Conservation (phyloP, 2,329 filamentous ascomycete species). For the Chrysoporthe deuterocubensis region DNA sequence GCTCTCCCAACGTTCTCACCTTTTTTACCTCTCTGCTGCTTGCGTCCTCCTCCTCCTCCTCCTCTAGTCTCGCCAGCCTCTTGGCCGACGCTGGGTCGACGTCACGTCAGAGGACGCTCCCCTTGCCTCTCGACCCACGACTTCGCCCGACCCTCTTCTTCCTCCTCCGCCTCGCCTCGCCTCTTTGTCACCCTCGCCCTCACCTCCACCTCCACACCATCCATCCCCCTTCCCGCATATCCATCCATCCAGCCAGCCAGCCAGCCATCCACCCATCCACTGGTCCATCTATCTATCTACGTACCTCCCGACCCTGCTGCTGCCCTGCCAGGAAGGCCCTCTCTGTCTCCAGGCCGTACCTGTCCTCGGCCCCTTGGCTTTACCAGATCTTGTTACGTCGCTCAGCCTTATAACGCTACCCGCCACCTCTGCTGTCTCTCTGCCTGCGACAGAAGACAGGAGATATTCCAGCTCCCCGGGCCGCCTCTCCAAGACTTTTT, state of each 20-base stretch:
- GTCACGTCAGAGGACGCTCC: slow-evolving; percentile 26
- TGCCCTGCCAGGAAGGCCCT: neutral
- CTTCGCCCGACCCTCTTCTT: slow-evolving; percentile 5
- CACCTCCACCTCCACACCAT: neutral
- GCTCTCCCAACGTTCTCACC: slow-evolving; percentile 20
- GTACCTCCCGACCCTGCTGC: neutral
- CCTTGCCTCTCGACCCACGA: slow-evolving; percentile 22
- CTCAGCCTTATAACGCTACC: slow-evolving; percentile 9
- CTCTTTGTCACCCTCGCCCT: slow-evolving; percentile 46
- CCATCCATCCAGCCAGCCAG: neutral
- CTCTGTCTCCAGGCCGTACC: neutral
- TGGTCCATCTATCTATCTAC: neutral
- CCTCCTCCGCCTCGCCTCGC: slow-evolving; percentile 26
- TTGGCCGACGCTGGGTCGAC: slow-evolving; percentile 24
- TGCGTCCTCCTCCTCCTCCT: neutral
- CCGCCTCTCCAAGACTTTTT: neutral
- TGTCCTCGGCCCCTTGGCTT: slow-evolving; percentile 37
- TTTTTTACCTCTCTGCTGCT: slow-evolving; percentile 20
- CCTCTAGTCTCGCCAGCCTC: slow-evolving; percentile 15
- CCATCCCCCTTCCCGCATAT: neutral
- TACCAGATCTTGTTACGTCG: slow-evolving; percentile 39
- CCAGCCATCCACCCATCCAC: too few relatives aligned
- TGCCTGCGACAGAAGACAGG: neutral
- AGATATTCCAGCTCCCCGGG: neutral
- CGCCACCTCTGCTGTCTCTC: neutral